Evolutionary conservation across 202 grass and related monocot species (phyloP), one percentile per base, ranked within the genome.

Genomic region (Alloteropsis angusta): DNA sequence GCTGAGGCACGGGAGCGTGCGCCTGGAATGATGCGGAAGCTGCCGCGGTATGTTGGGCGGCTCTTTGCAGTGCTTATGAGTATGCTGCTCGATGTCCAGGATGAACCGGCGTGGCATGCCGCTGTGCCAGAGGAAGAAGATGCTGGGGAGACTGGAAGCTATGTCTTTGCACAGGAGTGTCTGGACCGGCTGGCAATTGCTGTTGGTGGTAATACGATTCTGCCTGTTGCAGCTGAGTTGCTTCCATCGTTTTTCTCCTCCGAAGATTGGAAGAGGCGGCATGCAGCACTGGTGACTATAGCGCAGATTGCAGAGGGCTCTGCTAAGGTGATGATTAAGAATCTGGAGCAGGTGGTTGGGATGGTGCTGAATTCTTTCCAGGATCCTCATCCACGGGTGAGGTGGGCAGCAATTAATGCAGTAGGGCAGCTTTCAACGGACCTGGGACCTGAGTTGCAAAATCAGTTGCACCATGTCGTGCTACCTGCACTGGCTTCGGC

Each of bases 261-360:
- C n/a, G 72, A 81, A 42, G 90, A 89, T 44, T 93, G 90, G 90
- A 86, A 87, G 69, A 89, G 85, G 56, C 74, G 82, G 6, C 87
- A 93, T 56, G 87, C 87, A 0, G 87, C 90, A 12, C 69, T 89
- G 16, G 61, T 93, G 42, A 89, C 69, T 0, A 88, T 93, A 57
- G 84, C 90, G 1, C 90, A 93, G 84, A 93, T 93, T 41, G 90
- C 87, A 46, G 90, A 93, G 71, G 90, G 88, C 39, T 93, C 88
- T 72, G 88, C 93, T 68, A 85, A 86, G 77, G 88, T 97, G 53
- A 93, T 97, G 88, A 85, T 81, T 78, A 87, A 87, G 77, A 94
- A 94, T 76, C 84, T 94, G 14, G 92, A 91, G 59, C 92, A 94
- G 59, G 81, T 91, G n/a, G 81, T 89, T 72, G 85, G 68, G 77